Base-by-base conservation (phyloP, 2,329 filamentous ascomycete genomes). In the Zopfia rhizophila region DNA sequence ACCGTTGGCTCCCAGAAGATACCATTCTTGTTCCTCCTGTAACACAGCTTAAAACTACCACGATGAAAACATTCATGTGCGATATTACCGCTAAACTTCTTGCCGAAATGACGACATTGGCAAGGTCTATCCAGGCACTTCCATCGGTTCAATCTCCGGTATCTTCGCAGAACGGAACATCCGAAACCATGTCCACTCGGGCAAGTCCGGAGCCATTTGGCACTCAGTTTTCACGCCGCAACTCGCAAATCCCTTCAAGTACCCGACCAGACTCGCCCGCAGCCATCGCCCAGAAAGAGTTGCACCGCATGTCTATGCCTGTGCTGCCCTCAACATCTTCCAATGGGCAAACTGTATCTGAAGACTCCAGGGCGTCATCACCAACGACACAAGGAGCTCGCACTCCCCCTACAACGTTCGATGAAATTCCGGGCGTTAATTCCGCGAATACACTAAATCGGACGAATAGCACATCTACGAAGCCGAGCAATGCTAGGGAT, bases 221-320 rank as follows among this genome's bases (percentile, higher is more conserved):
- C 12, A 33, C 58, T 7, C 60, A 63, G 27, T 56, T 58, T 24
- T 52, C 55, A 11, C 60, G 67, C 12, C 56, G 68, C 1, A 69
- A 67, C 28, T 72, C 69, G 2, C 69, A 70, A 36, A 52, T 51
- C 7, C 62, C 60, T 8, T 52, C 38, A 8, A 22, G 36, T 8
- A 65, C 58, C 37, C 56, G 68, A 19, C 61, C 69, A 13, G 66
- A 59, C 6, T 68, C 67, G 28, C 70, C 72, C 3, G 31, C 56
- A 2, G 54, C 64, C 14, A 65, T 72, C 14, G 64, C 74, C 28
- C 87, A 90, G 64, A 84, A 83, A 59, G 76, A 80, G 37, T 77
- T 85, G 31, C 78, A 83, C 47, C 86, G 90, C 51, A 91, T 93
- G 88, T 93, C 90, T 1, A 89, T 93, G 86, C 90, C 89, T 11